Evolutionary conservation across 768 basidiomycete species (phyloP).

Genomic region (Suillus variegatus): DNA sequence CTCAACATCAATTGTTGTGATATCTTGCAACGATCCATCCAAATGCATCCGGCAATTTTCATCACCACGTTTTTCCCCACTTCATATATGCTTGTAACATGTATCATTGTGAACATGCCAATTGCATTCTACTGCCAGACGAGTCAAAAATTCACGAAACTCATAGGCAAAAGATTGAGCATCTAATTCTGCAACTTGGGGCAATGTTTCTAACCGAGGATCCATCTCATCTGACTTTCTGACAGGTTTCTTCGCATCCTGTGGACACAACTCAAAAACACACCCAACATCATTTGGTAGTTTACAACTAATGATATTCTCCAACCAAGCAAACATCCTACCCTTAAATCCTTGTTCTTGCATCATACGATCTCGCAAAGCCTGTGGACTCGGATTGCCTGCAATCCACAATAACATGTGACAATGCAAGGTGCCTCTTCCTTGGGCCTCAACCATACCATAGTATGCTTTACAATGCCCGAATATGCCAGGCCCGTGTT

Average conservation of each 20-base stretch:
- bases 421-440: not conserved
- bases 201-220: not conserved
- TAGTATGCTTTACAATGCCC: not conserved
- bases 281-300: not conserved
- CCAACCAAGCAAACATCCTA: not conserved
- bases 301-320: not conserved
- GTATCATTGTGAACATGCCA: slow-evolving; percentile 13
- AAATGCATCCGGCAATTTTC: not conserved
- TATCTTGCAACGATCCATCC: too few species aligned
- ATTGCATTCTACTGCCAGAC: not conserved
- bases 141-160: not conserved
- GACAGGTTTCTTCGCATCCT: too few species aligned
- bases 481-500: not conserved
- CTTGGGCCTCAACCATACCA: not conserved
- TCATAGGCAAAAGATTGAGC: not conserved
- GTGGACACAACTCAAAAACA: not conserved
- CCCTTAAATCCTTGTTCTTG: not conserved
- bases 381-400: not conserved
- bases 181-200: not conserved
- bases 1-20: too few species aligned
- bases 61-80: too few species aligned
- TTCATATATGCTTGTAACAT: slow-evolving; percentile 13
- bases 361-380: not conserved
- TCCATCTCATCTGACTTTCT: not conserved
- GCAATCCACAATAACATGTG: not conserved